Evolutionary conservation across 352 stramenopile genomes (phyloP).

Genomic region (Pythium dissimile): DNA sequence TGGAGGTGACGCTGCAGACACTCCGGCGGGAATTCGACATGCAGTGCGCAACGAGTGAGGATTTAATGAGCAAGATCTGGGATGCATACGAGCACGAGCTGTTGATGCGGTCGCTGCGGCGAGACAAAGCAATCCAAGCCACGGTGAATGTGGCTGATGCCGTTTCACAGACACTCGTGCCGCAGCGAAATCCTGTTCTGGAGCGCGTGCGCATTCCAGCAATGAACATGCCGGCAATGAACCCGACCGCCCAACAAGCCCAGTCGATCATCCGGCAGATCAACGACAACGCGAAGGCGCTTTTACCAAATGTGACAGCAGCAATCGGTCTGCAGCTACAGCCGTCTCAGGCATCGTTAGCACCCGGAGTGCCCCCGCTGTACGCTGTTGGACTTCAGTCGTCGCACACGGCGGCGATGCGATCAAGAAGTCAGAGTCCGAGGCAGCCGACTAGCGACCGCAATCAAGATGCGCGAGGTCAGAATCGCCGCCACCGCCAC

Average conservation of each 20-base stretch:
- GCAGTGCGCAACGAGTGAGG: constrained; percentile 45
- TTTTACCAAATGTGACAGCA: constrained; percentile 44
- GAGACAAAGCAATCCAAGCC: constrained; percentile 57
- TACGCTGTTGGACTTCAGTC: neutral
- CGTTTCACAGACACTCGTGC: constrained; percentile 55
- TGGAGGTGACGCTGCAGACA: constrained; percentile 34
- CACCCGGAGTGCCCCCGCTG: neutral
- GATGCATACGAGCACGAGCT: constrained; percentile 56
- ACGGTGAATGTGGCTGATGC: constrained; percentile 37
- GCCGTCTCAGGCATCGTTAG: constrained; percentile 12
- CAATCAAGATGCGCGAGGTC: neutral
- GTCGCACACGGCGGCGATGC: neutral
- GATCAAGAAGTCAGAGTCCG: neutral
- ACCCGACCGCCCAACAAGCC: constrained; percentile 20
- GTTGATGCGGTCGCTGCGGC: constrained; percentile 55
- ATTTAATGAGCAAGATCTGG: constrained; percentile 52
- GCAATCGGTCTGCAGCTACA: constrained; percentile 21
- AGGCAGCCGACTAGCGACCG: constrained; percentile 2
- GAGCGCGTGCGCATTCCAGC: constrained; percentile 47
- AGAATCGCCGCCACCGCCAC: constrained; percentile 9
- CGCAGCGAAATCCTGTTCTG: constrained; percentile 59
- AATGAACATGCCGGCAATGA: constrained; percentile 37
- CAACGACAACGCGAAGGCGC: constrained; percentile 36
- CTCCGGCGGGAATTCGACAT: constrained; percentile 48
- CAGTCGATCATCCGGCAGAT: constrained; percentile 61